phyloP scores from a whole-genome alignment of 202 grass and related monocot genomes.

The Alloteropsis angusta region DNA sequence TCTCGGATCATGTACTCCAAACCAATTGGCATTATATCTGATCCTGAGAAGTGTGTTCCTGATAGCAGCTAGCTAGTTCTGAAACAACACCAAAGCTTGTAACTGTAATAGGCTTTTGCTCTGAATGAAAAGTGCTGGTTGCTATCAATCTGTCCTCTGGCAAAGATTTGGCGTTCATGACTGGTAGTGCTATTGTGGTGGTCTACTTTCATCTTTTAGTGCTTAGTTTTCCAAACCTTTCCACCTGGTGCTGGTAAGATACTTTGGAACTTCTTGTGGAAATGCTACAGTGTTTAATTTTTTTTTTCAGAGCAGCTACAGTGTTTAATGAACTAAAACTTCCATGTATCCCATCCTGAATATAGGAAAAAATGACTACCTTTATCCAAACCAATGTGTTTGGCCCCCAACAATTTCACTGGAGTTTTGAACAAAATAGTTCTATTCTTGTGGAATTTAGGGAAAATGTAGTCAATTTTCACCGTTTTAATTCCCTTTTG shows the following conservation, averaged over 20 bases:
- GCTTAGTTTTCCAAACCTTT: neutral
- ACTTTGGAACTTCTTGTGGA: conserved; percentile 37
- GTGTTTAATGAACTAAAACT: neutral
- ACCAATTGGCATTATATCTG: conserved; percentile 10
- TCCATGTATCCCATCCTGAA: neutral
- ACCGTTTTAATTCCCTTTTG: neutral
- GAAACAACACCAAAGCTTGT: conserved; percentile 1
- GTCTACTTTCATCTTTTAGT: neutral
- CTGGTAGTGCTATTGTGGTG: neutral
- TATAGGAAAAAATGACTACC: neutral
- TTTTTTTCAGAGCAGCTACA: too few relatives aligned
- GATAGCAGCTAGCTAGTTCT: conserved; percentile 29
- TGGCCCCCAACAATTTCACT: neutral
- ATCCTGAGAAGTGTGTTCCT: conserved; percentile 1
- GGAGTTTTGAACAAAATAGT: neutral
- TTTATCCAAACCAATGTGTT: neutral
- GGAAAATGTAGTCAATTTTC: neutral
- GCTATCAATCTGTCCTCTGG: conserved; percentile 11
- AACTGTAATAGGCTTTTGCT: conserved; percentile 3
- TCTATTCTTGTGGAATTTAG: neutral
- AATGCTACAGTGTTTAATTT: conserved; percentile 9
- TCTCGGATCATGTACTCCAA: conserved; percentile 17
- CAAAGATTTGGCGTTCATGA: neutral
- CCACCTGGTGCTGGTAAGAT: conserved; percentile 2
- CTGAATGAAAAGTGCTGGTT: conserved; percentile 22